A percentile compares a stretch with the other conserved stretches of the same genome.
Evolutionary conservation across 306 rosid species (phyloP).

Genomic region (Arachis stenosperma): DNA sequence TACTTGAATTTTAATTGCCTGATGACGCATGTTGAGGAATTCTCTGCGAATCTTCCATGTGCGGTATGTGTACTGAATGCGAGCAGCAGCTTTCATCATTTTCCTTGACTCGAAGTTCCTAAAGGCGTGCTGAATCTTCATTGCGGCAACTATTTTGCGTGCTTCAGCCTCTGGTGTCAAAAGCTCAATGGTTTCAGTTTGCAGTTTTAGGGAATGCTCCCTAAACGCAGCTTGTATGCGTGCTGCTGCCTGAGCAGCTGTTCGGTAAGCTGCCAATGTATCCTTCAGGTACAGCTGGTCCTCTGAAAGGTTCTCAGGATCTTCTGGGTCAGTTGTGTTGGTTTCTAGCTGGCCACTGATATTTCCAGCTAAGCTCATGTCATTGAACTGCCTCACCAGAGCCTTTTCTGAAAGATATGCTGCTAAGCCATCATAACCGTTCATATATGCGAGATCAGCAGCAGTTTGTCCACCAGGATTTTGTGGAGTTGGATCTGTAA

Average conservation of each 20-base stretch:
- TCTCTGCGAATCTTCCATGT: slow-evolving; percentile 85
- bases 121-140: slow-evolving; percentile 96
- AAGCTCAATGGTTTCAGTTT: slow-evolving; percentile 52
- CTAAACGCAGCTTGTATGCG: slow-evolving; percentile 88
- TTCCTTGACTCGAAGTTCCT: slow-evolving; percentile 67
- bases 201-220: slow-evolving; percentile 69
- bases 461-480: slow-evolving; percentile 80
- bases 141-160: slow-evolving; percentile 79
- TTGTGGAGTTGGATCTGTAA: slow-evolving; percentile 82
- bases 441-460: slow-evolving; percentile 75
- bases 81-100: slow-evolving; percentile 79
- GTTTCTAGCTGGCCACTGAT: slow-evolving; percentile 76
- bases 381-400: slow-evolving; percentile 76
- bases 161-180: slow-evolving; percentile 80
- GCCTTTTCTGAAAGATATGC: slow-evolving; percentile 95
- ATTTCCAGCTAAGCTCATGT: slow-evolving; percentile 89
- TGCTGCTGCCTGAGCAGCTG: slow-evolving; percentile 95
- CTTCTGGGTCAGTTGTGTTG: slow-evolving; percentile 41
- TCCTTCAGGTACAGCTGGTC: slow-evolving; percentile 78
- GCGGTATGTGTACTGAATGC: slow-evolving; percentile 81
- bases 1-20: slow-evolving; percentile 87
- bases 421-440: slow-evolving; percentile 81
- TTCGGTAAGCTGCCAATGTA: slow-evolving; percentile 76
- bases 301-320: slow-evolving; percentile 65
- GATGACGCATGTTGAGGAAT: slow-evolving; percentile 77